phyloP scores from a whole-genome alignment of 805 yeast genomes.

The Lipomyces sp. region DNA sequence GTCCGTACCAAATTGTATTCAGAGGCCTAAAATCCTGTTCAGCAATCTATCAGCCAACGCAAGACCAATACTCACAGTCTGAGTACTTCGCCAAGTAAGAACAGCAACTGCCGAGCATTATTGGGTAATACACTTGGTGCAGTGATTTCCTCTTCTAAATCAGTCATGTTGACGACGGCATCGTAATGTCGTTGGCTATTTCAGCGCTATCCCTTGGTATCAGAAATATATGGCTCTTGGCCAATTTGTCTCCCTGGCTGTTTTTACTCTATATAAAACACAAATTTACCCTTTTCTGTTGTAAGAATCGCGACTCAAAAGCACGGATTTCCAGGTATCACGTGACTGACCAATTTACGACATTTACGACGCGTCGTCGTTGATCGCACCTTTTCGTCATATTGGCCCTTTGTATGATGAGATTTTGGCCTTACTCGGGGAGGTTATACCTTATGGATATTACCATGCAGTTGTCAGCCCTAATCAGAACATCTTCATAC shows the following conservation, averaged over 20 bases:
- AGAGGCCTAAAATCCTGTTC: background rate
- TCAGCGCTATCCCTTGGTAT: background rate
- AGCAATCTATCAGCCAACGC: background rate
- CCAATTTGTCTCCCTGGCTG: background rate
- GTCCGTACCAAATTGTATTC: background rate
- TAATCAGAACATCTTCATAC: no score
- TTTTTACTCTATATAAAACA: no score
- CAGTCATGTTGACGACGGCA: background rate
- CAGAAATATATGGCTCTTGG: background rate
- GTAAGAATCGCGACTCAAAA: no score
- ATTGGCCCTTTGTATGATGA: no score
- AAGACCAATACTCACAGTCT: slow-evolving; percentile 2
- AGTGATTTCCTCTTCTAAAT: background rate
- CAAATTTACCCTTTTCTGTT: background rate
- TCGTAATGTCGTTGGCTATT: background rate
- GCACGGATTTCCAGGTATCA: no score
- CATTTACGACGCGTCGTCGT: no score
- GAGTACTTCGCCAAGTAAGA: slow-evolving; percentile 3
- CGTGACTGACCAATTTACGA: no score
- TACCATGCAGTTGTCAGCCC: no score
- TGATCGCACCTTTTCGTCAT: no score
- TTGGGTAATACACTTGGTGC: slow-evolving; percentile 4
- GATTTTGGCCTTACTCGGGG: no score
- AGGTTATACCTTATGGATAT: no score
- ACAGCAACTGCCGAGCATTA: background rate